Percentiles rank a stretch among this genome's conserved stretches.
Evolutionary conservation across 345 rosid species (phyloP).

Genomic region (Mallotus nudiflorus): DNA sequence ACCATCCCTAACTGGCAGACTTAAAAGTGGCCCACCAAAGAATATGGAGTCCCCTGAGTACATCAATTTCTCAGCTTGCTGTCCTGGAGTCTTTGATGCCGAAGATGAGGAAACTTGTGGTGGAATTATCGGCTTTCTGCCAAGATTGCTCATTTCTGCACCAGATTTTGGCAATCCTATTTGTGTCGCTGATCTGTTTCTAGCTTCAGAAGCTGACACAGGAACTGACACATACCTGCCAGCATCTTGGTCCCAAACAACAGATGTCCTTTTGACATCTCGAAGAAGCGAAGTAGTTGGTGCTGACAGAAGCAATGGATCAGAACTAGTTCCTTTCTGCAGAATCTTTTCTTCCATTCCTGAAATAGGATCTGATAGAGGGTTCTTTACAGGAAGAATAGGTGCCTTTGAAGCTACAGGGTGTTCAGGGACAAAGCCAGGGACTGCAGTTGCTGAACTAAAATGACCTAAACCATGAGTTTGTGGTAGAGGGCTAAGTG

Average conservation of each 20-base stretch:
- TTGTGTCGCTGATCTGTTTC: conserved; percentile 50
- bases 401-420: conserved; percentile 40
- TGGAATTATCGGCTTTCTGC: conserved; percentile 40
- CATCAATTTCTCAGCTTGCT: conserved; percentile 66
- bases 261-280: conserved; percentile 88
- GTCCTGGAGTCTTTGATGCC: conserved; percentile 40
- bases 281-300: conserved; percentile 81
- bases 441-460: conserved; percentile 33
- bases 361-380: conserved; percentile 27
- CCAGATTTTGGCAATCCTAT: conserved; percentile 40
- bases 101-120: conserved; percentile 54
- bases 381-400: conserved; percentile 35
- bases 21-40: conserved; percentile 91
- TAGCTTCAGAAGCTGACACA: conserved; percentile 63
- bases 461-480: conserved; percentile 45
- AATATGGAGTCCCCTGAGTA: conserved; percentile 95
- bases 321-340: conserved; percentile 55
- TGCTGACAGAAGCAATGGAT: conserved; percentile 63
- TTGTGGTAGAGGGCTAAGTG: conserved; percentile 87
- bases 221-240: conserved; percentile 89
- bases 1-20: conserved; percentile 56
- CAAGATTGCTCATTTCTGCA: conserved; percentile 43
- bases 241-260: conserved; percentile 92
- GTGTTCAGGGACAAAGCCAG: conserved; percentile 46
- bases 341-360: conserved; percentile 58